Conservation (phyloP, 208 protist species). For the Crithidia acanthocephali region DNA sequence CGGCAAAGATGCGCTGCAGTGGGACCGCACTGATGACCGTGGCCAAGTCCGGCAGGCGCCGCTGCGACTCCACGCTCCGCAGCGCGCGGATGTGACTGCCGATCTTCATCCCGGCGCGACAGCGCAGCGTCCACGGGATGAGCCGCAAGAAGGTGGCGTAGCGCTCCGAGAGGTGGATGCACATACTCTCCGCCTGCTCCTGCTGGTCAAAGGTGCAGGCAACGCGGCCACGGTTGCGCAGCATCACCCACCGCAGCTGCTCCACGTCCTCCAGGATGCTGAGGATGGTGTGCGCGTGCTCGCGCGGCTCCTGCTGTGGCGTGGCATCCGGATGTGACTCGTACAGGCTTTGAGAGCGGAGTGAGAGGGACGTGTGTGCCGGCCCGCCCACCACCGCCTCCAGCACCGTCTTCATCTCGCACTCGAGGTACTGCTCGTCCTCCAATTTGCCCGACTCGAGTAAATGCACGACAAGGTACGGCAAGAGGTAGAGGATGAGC, state of each 20-base stretch:
- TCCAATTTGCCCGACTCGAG: constrained; percentile 41
- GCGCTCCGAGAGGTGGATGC: constrained; percentile 36
- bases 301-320: constrained; percentile 41
- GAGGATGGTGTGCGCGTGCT: constrained; percentile 80
- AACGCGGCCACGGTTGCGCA: constrained; percentile 29
- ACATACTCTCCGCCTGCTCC: constrained; percentile 26
- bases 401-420: constrained; percentile 58
- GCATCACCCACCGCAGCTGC: constrained; percentile 57
- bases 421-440: constrained; percentile 42
- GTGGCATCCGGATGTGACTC: constrained; percentile 7
- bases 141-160: constrained; percentile 48
- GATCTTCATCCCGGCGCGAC: constrained; percentile 60
- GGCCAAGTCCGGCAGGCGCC: constrained; percentile 44
- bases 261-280: constrained; percentile 74
- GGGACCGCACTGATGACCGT: constrained; percentile 38
- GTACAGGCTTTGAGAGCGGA: constrained; percentile 55
- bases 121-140: constrained; percentile 46
- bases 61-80: constrained; percentile 70
- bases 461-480: constrained; percentile 77
- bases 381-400: constrained; percentile 23
- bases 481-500: constrained; percentile 73
- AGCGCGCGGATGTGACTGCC: constrained; percentile 84
- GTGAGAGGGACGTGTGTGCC: constrained; percentile 17
- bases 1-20: constrained; percentile 84
- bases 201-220: constrained; percentile 29